Base-by-base conservation (phyloP, 768 basidiomycete species). In the Tulasnella sp. region DNA sequence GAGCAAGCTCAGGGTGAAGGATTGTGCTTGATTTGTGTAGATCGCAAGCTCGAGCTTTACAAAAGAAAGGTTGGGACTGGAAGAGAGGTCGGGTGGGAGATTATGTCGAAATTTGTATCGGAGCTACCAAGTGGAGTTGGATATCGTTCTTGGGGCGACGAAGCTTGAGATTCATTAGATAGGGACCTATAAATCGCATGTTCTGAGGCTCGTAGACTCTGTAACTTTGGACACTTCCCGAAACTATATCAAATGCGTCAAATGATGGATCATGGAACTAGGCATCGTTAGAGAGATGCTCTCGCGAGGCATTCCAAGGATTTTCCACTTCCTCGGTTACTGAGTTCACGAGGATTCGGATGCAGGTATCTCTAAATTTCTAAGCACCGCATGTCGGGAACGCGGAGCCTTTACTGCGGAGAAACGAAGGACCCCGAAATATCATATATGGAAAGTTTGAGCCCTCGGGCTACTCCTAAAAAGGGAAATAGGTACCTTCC, bases 1-100 rank as follows among this genome's bases (percentile, higher is more conserved):
- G 87, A 88, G 79, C 87, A 90, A 81, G 92, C 91, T 5, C 86
- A 88, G 82, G 86, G 87, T 2, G 90, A 88, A 0, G 86, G 90
- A 14, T 83, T 94, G 54, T 91, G 88, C 83, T 83, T 94, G 76
- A 91, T 93, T 28, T 91, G 88, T 79, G 84, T 86, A 60, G 85
- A 84, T 6, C 85, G 85, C 18, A 85, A 85, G 31, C 82, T 93
- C 81, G 84, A 87, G 78, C 86, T 92, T 1, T 92, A 90, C 82
- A 86, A 88, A 83, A 88, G 92, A 79, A 87, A 83, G 75, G 86
- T 6, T 34, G 77, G 77, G 28, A 78, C 77, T 16, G 77, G 77
- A 18, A 54, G 64, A 22, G n/a, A 54, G 28, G 28, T 72, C 9
- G 77, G 58, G 4, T 48, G 60, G 77, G 77, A 64, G 18, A 78